phyloP scores from a whole-genome alignment of 1,284 basidiomycete genomes.

The Leccinum huronense region DNA sequence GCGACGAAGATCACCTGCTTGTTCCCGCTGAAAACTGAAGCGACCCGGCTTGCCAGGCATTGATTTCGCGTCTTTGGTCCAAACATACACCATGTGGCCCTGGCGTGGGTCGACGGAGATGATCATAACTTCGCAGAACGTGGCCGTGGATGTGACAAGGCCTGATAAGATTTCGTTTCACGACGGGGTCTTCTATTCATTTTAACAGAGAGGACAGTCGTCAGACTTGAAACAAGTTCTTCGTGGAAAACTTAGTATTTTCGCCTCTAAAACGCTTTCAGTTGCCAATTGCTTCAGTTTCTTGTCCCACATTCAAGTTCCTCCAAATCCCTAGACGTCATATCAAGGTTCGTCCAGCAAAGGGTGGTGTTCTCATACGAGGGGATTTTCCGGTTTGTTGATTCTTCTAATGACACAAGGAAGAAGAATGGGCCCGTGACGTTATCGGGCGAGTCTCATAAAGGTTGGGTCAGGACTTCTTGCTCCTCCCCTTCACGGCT shows the following conservation, averaged over 20 bases:
- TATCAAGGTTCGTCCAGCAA: not conserved
- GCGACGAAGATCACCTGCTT: too few relatives aligned
- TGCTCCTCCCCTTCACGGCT: slow-evolving; percentile 9
- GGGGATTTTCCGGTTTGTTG: slow-evolving; percentile 17
- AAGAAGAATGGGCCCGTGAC: not conserved
- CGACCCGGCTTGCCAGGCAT: slow-evolving; percentile 3
- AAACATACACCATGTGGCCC: not conserved
- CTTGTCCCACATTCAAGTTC: slow-evolving; percentile 1
- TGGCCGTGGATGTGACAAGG: slow-evolving; percentile 12
- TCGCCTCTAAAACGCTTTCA: not conserved
- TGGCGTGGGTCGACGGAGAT: slow-evolving; percentile 25
- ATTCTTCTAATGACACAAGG: slow-evolving; percentile 33
- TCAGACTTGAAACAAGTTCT: slow-evolving; percentile 2
- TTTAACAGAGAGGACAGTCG: not conserved
- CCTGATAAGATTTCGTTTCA: not conserved
- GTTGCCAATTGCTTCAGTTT: not conserved
- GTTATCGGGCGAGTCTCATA: too few relatives aligned
- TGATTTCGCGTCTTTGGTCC: slow-evolving; percentile 6
- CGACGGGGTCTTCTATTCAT: not conserved
- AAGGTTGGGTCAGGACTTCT: not conserved
- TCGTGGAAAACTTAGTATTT: not conserved
- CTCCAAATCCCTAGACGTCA: not conserved
- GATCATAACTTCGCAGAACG: slow-evolving; percentile 12
- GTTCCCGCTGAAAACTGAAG: slow-evolving; percentile 4
- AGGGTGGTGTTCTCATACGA: slow-evolving; percentile 17